These are phyloP conservation scores for Annona cherimola DNA, from an alignment of 164 flowering plant species.

Conservation along the genomic window DNA sequence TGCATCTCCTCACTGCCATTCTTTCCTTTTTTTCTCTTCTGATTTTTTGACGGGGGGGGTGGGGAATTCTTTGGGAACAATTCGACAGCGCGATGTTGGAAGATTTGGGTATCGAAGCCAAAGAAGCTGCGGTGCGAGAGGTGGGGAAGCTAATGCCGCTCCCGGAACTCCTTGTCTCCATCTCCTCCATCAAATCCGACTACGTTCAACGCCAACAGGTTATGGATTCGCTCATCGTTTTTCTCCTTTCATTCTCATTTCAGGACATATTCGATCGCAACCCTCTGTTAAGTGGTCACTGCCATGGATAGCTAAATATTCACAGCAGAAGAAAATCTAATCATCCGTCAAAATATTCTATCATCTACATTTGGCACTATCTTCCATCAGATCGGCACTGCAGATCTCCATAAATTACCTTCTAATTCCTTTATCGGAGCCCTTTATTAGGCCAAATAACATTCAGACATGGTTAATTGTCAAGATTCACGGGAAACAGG, in stretches of 20 bases:
- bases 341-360: background rate
- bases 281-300: background rate
- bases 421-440: background rate
- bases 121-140: conserved; percentile 91
- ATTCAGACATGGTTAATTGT: background rate
- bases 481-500: background rate
- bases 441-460: background rate
- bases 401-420: background rate
- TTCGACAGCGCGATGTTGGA: conserved; percentile 47
- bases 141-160: conserved; percentile 86
- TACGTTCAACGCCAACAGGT: conserved; percentile 95
- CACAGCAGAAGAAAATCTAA: too few species aligned
- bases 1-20: too few species aligned
- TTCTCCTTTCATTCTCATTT: background rate
- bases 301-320: background rate
- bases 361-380: background rate
- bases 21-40: too few species aligned
- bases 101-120: conserved; percentile 94
- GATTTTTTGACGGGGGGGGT: background rate
- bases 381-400: background rate
- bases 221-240: background rate
- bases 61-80: background rate
- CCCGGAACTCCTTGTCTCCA: conserved; percentile 78
- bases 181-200: conserved; percentile 76
- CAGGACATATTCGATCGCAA: background rate